Evolutionary conservation across 345 rosid genomes (phyloP).

Genomic region (Lumnitzera littorea): DNA sequence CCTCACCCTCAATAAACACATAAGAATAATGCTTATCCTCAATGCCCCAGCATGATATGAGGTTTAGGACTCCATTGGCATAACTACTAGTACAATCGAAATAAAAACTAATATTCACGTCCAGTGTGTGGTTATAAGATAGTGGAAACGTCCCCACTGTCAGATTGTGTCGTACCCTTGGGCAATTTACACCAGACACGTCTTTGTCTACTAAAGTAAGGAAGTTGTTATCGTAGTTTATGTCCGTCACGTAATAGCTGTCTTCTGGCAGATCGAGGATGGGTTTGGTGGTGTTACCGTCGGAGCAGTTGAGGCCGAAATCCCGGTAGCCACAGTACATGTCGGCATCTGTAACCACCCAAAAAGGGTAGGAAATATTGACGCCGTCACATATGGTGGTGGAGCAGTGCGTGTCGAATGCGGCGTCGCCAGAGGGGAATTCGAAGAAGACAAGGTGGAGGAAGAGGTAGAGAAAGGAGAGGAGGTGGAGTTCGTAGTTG

Average conservation of each 20-base stretch:
- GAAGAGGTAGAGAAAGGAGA: too few species aligned
- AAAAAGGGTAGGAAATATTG: too few species aligned
- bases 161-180: conserved; percentile 18
- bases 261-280: background rate
- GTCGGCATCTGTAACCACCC: too few species aligned
- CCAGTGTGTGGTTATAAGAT: background rate
- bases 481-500: too few species aligned
- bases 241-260: conserved; percentile 4
- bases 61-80: background rate
- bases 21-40: background rate
- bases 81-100: conserved; percentile 15
- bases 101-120: conserved; percentile 19
- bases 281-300: background rate
- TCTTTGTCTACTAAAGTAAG: conserved; percentile 14
- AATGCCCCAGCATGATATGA: background rate
- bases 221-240: background rate
- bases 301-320: conserved; percentile 18
- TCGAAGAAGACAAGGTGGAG: too few species aligned
- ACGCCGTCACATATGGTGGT: too few species aligned
- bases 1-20: background rate
- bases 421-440: too few species aligned
- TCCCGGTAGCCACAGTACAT: conserved; percentile 15
- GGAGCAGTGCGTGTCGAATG: too few species aligned
- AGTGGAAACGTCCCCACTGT: conserved; percentile 10
- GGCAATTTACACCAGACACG: background rate